Conservation (phyloP, 768 basidiomycete genomes). For the Amanita thiersii region DNA sequence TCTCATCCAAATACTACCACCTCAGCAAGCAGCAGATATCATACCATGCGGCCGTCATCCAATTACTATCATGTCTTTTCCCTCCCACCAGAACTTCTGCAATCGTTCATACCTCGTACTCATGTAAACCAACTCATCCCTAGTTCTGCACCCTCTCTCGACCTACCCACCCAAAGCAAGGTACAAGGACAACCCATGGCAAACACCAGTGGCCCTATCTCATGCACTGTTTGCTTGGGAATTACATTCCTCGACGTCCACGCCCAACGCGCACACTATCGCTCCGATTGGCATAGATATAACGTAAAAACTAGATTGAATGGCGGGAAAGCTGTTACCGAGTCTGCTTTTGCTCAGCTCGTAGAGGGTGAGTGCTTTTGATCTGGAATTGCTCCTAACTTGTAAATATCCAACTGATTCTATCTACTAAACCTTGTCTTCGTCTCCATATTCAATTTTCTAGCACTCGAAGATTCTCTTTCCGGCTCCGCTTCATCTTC, state of each 20-base stretch:
- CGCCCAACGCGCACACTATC: constrained; percentile 80
- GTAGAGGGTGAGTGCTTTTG: constrained; percentile 58
- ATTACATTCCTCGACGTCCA: constrained; percentile 65
- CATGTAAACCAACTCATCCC: constrained; percentile 34
- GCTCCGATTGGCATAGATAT: constrained; percentile 97
- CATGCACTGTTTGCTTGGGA: constrained; percentile 57
- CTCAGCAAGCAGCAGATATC: too few species aligned
- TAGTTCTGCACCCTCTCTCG: neutral
- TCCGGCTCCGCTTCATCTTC: constrained; percentile 85
- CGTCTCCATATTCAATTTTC: neutral
- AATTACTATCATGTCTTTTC: constrained; percentile 53
- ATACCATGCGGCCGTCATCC: neutral
- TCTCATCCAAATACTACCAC: too few species aligned
- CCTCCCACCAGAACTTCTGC: constrained; percentile 60
- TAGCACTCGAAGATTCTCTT: constrained; percentile 79
- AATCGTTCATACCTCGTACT: constrained; percentile 62
- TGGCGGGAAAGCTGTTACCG: constrained; percentile 55
- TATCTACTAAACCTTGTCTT: neutral
- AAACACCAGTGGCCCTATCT: constrained; percentile 25
- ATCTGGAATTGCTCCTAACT: neutral
- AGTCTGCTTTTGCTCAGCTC: constrained; percentile 65
- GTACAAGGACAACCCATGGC: neutral
- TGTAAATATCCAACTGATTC: neutral
- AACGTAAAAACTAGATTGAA: constrained; percentile 80
- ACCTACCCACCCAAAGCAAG: neutral